These are phyloP conservation scores for Monosporascus sp. DNA, from an alignment of 2,329 filamentous ascomycete genomes.

Conservation along the genomic window DNA sequence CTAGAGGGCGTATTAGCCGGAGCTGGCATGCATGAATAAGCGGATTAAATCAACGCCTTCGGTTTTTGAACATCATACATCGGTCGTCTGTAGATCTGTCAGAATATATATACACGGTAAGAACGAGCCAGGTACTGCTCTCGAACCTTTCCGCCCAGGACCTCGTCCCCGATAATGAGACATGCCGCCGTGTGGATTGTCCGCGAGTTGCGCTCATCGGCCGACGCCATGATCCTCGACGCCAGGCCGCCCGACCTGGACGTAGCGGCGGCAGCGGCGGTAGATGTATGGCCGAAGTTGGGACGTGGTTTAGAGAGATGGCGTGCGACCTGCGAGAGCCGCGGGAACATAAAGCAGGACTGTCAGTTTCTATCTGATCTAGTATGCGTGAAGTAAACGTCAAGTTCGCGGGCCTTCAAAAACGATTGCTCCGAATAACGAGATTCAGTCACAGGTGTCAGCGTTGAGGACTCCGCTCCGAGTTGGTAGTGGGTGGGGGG, in stretches of 20 bases:
- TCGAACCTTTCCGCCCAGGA: conserved; percentile 84
- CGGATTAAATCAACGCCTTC: too few relatives aligned
- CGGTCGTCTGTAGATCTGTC: conserved; percentile 21
- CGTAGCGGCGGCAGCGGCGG: conserved; percentile 27
- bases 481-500: too few relatives aligned
- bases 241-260: conserved; percentile 18
- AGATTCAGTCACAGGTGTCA: too few relatives aligned
- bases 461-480: too few relatives aligned
- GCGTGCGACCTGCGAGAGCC: conserved; percentile 66
- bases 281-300: conserved; percentile 47
- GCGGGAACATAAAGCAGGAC: conserved; percentile 60
- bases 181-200: conserved; percentile 86
- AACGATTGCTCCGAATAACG: too few relatives aligned
- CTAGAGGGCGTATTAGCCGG: conserved; percentile 30
- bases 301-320: conserved; percentile 62
- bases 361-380: too few relatives aligned
- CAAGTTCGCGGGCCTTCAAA: too few relatives aligned
- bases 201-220: conserved; percentile 52
- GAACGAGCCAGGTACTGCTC: conserved; percentile 24
- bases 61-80: conserved; percentile 20
- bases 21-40: too few relatives aligned
- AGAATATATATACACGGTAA: conserved; percentile 5
- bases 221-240: conserved; percentile 41
- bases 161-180: conserved; percentile 95
- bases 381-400: too few relatives aligned